phyloP scores from a whole-genome alignment of 108 stramenopile genomes.

The Nitzschia sp. region DNA sequence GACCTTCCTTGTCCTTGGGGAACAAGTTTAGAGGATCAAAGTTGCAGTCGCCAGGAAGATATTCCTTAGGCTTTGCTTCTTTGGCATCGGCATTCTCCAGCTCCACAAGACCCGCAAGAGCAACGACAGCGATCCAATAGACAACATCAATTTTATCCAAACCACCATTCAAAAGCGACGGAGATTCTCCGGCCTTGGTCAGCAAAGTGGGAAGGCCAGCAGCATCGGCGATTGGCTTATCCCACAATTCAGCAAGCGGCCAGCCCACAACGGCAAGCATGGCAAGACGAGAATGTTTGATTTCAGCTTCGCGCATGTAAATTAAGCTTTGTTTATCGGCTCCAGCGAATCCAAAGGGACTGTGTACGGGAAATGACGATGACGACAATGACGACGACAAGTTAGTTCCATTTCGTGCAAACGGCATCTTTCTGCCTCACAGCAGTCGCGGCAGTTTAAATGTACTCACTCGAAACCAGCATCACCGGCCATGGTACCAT shows the following conservation, averaged over 20 bases:
- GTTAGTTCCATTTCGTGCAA: neutral
- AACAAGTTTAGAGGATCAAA: constrained; percentile 75
- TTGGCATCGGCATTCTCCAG: constrained; percentile 59
- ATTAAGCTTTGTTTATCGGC: constrained; percentile 62
- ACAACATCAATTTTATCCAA: constrained; percentile 78
- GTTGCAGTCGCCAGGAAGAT: constrained; percentile 77
- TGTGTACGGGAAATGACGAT: constrained; percentile 16
- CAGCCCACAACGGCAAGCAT: constrained; percentile 90
- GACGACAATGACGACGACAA: neutral
- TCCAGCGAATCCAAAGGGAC: constrained; percentile 77
- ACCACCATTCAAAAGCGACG: constrained; percentile 88
- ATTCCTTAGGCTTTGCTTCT: constrained; percentile 65
- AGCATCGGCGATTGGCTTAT: constrained; percentile 64
- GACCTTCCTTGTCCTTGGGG: constrained; percentile 68
- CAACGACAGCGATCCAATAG: constrained; percentile 70
- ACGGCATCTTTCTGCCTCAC: neutral
- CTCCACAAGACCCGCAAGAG: constrained; percentile 67
- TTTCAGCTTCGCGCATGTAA: constrained; percentile 86
- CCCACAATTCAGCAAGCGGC: constrained; percentile 82
- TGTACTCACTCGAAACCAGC: constrained; percentile 85
- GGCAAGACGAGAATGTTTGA: constrained; percentile 86
- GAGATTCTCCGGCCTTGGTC: constrained; percentile 69
- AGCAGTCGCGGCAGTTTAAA: too few species aligned
- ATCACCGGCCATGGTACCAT: constrained; percentile 78
- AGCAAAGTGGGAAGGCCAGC: constrained; percentile 62